phyloP scores from a whole-genome alignment of 805 yeast genomes.

The Cephaloascus albidus region DNA sequence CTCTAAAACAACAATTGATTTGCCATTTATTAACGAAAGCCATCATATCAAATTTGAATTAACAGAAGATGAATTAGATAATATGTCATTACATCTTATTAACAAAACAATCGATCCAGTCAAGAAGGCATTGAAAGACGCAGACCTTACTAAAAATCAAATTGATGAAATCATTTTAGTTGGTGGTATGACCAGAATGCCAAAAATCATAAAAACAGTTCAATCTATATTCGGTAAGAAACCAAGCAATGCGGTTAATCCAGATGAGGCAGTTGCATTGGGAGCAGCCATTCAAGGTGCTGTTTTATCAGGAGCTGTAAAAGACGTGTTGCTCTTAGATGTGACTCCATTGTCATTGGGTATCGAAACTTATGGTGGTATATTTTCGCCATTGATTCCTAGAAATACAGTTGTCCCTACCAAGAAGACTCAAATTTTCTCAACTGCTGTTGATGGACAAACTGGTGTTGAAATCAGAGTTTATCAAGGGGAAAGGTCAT shows the following conservation, averaged over 20 bases:
- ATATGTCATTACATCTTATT: conserved; percentile 56
- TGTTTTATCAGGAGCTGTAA: conserved; percentile 72
- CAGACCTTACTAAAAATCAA: conserved; percentile 54
- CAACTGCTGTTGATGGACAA: conserved; percentile 80
- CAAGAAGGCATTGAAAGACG: conserved; percentile 65
- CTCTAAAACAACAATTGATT: conserved; percentile 47
- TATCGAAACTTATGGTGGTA: conserved; percentile 79
- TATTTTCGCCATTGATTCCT: conserved; percentile 70
- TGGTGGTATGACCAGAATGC: conserved; percentile 92
- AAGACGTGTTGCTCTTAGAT: conserved; percentile 68
- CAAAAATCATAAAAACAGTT: conserved; percentile 60
- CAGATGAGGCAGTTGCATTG: conserved; percentile 89
- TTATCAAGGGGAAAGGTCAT: conserved; percentile 73
- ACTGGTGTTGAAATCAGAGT: conserved; percentile 76
- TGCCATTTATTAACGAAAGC: conserved; percentile 60
- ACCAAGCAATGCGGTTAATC: conserved; percentile 69
- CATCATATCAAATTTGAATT: conserved; percentile 50
- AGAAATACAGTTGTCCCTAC: conserved; percentile 74
- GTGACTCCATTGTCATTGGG: conserved; percentile 80
- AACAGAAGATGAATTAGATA: conserved; percentile 62
- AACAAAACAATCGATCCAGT: conserved; percentile 66
- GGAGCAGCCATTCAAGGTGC: conserved; percentile 93
- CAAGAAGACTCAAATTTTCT: conserved; percentile 62
- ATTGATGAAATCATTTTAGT: conserved; percentile 70
- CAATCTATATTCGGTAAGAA: conserved; percentile 47